Conservation (phyloP, 495 filamentous ascomycete genomes). For the Penicillium chermesinum region DNA sequence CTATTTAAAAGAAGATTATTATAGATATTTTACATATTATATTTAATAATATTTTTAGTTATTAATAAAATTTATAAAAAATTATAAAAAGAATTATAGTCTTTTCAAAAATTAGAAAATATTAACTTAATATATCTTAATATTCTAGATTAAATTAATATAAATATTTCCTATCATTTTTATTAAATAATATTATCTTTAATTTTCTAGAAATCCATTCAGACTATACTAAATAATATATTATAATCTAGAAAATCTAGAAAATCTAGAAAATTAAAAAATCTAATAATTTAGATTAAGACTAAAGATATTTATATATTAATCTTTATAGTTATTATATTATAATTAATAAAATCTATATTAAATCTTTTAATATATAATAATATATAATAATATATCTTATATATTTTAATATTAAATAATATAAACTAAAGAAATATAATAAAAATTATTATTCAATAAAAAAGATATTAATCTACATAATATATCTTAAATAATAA, state of each 20-base stretch:
- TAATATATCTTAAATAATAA: too few species aligned
- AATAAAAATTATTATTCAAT: too few species aligned
- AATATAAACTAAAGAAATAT: too few species aligned
- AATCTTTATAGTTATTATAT: background rate
- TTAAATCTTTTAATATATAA: background rate
- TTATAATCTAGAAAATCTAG: background rate
- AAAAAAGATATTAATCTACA: too few species aligned
- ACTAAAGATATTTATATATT: background rate
- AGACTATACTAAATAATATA: too few species aligned
- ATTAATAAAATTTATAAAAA: background rate
- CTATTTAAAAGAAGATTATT: background rate
- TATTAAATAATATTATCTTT: background rate
- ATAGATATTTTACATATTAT: background rate
- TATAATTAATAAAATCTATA: background rate
- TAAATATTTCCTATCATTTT: background rate
- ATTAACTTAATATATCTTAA: background rate
- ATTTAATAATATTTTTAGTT: background rate
- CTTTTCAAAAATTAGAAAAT: background rate
- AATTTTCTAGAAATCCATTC: background rate
- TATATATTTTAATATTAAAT: too few species aligned
- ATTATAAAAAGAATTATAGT: background rate
- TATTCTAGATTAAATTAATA: background rate
- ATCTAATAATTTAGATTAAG: background rate
- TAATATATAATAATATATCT: too few species aligned
- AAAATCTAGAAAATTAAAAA: background rate